These are phyloP conservation scores for Exophiala alcalophila DNA, from an alignment of 2,329 filamentous ascomycete genomes.

Conservation along the genomic window DNA sequence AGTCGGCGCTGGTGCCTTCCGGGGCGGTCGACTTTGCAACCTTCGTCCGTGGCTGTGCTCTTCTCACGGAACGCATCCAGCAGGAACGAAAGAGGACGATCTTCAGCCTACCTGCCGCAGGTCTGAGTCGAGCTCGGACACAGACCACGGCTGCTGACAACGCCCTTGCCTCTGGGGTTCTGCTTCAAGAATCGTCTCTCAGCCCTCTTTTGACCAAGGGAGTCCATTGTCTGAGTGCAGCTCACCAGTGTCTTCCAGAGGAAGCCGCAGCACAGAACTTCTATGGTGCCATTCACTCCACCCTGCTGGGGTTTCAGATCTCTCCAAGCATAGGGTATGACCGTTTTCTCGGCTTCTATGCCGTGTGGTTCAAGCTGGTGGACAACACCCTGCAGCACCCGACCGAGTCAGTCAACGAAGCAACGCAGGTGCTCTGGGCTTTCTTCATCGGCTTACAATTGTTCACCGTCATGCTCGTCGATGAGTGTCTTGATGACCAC, in stretches of 20 bases:
- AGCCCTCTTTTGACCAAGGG: conserved; percentile 19
- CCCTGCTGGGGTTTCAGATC: conserved; percentile 19
- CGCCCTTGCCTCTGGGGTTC: background rate
- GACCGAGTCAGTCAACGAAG: conserved; percentile 39
- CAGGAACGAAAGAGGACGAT: conserved; percentile 6
- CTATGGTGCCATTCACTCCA: conserved; percentile 24
- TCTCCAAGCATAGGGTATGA: conserved; percentile 36
- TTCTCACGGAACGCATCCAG: conserved; percentile 36
- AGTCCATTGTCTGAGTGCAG: conserved; percentile 1
- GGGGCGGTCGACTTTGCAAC: conserved; percentile 32
- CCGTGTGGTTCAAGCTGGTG: conserved; percentile 35
- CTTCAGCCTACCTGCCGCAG: conserved; percentile 2
- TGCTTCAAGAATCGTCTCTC: conserved; percentile 22
- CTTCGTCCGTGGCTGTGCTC: conserved; percentile 33
- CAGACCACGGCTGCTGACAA: background rate
- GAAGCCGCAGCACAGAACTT: conserved; percentile 1
- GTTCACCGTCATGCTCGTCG: conserved; percentile 39
- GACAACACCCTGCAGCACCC: conserved; percentile 42
- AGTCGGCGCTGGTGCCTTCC: conserved; percentile 31
- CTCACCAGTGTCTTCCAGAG: background rate
- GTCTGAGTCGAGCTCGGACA: background rate
- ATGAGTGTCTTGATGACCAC: conserved; percentile 1
- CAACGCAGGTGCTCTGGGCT: conserved; percentile 42
- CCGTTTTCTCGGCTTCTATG: conserved; percentile 42
- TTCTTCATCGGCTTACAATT: conserved; percentile 47